Evolutionary conservation across 2,329 filamentous ascomycete species (phyloP).

Genomic region (Cladosporium sp.): DNA sequence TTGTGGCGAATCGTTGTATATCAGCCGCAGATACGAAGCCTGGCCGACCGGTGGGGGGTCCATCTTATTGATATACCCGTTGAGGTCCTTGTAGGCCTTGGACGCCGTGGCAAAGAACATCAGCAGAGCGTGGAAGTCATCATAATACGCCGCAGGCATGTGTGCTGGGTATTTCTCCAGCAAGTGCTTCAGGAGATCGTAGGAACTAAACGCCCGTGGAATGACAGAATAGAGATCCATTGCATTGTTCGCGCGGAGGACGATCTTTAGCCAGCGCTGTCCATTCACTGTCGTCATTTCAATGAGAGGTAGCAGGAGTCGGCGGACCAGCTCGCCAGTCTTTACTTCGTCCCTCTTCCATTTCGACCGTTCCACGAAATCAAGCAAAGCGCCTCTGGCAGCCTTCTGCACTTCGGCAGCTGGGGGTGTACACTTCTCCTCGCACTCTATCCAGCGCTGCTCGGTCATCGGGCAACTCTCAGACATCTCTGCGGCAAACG

Average conservation of each 20-base stretch:
- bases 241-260: conserved; percentile 2
- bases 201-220: conserved; percentile 12
- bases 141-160: conserved; percentile 26
- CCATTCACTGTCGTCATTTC: conserved; percentile 21
- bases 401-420: conserved; percentile 16
- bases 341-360: not conserved
- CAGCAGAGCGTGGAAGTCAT: conserved; percentile 28
- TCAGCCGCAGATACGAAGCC: not conserved
- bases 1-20: not conserved
- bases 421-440: conserved; percentile 26
- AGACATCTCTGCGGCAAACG: conserved; percentile 38
- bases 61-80: not conserved
- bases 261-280: conserved; percentile 24
- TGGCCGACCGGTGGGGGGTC: not conserved
- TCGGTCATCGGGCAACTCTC: conserved; percentile 36
- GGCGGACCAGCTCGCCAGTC: conserved; percentile 18
- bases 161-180: conserved; percentile 17
- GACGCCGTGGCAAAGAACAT: not conserved
- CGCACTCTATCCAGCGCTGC: conserved; percentile 35
- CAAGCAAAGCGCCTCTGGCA: not conserved
- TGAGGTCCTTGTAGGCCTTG: not conserved
- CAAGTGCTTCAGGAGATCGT: conserved; percentile 16
- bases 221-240: not conserved
- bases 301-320: conserved; percentile 25
- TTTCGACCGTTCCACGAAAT: not conserved